phyloP scores from a whole-genome alignment of 192 early-diverging fungal species.

The Geranomyces michiganensis region DNA sequence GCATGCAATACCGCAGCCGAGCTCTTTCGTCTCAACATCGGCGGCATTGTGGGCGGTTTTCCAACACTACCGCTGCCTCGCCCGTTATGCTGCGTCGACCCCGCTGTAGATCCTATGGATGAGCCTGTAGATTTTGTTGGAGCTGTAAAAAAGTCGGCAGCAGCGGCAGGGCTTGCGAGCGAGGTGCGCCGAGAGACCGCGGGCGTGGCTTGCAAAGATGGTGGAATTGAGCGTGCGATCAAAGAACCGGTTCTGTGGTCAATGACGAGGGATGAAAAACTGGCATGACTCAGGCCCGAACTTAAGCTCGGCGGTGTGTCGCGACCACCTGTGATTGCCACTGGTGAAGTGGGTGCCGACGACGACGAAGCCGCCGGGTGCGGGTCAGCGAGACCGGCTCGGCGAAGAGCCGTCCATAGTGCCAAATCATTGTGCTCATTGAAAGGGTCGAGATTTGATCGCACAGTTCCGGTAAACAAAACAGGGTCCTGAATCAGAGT shows the following conservation, averaged over 20 bases:
- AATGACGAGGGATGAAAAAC: neutral
- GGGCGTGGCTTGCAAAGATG: neutral
- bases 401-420: slow-evolving; percentile 53
- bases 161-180: neutral
- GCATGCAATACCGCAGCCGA: neutral
- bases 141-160: neutral
- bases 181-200: neutral
- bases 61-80: no score
- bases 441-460: slow-evolving; percentile 61
- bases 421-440: slow-evolving; percentile 43
- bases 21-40: neutral
- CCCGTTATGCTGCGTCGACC: no score
- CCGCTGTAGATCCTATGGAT: no score
- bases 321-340: neutral
- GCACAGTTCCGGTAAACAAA: slow-evolving; percentile 54
- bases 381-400: slow-evolving; percentile 70
- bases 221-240: slow-evolving; percentile 2
- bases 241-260: slow-evolving; percentile 4
- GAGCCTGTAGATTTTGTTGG: neutral
- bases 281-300: no score
- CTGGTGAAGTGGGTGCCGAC: neutral
- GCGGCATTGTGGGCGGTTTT: neutral
- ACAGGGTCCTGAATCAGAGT: slow-evolving; percentile 44
- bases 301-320: neutral
- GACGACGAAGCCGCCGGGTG: slow-evolving; percentile 28